phyloP scores from a whole-genome alignment of 352 stramenopile genomes.

The Discostella stelligera region DNA sequence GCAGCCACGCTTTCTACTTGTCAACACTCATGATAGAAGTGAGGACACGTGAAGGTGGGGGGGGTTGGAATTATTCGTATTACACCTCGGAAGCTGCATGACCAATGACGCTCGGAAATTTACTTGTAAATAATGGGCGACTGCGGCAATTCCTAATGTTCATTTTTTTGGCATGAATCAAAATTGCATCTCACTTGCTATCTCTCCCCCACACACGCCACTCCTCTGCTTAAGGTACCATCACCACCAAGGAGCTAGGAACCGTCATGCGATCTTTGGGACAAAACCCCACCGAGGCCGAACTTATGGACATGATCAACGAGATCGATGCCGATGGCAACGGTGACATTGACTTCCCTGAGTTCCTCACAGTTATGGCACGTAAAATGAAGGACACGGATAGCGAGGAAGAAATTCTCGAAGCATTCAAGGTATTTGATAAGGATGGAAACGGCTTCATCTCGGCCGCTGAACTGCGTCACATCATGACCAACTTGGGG shows the following conservation, averaged over 20 bases:
- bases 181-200: neutral
- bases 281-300: conserved; percentile 97
- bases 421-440: conserved; percentile 97
- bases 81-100: neutral
- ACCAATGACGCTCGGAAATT: neutral
- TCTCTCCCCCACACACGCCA: neutral
- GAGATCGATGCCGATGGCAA: conserved; percentile 96
- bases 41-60: neutral
- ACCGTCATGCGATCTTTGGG: conserved; percentile 98
- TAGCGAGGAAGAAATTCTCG: conserved; percentile 97
- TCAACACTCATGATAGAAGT: too few species aligned
- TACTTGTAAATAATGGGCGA: neutral
- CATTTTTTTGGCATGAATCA: neutral
- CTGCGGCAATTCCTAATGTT: neutral
- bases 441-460: conserved; percentile 99
- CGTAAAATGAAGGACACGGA: conserved; percentile 99
- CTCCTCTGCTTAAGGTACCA: conserved; percentile 88
- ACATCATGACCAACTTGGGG: conserved; percentile 99
- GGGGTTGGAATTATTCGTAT: neutral
- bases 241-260: conserved; percentile 98
- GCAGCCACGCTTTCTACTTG: too few species aligned
- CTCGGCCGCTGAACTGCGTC: conserved; percentile 94
- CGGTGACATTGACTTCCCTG: conserved; percentile 97
- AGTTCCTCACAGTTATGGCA: conserved; percentile 99
- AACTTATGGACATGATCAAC: conserved; percentile 99